Evolutionary conservation across 2,329 filamentous ascomycete genomes (phyloP).

Genomic region (Paecilomyces variotii): DNA sequence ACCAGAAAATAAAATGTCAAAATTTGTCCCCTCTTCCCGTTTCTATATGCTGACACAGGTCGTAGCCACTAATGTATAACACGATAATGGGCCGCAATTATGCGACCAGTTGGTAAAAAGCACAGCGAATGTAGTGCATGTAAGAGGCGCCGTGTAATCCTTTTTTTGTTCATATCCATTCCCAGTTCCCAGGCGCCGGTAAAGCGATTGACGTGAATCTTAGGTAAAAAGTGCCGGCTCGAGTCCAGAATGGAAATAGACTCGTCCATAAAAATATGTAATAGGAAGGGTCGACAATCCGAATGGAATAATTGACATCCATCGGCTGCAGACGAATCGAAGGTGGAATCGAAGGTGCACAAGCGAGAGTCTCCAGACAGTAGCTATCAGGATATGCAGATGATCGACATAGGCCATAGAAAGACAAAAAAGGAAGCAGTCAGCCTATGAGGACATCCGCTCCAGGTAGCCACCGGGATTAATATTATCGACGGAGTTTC

Average conservation of each 20-base stretch:
- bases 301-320: conserved; percentile 16
- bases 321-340: conserved; percentile 8
- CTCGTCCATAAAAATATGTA: not conserved
- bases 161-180: conserved; percentile 16
- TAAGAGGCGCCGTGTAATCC: conserved; percentile 21
- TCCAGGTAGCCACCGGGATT: conserved; percentile 24
- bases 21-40: not conserved
- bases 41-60: conserved; percentile 22
- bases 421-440: not conserved
- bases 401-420: not conserved
- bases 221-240: conserved; percentile 21
- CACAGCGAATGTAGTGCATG: conserved; percentile 34
- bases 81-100: not conserved
- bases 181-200: conserved; percentile 26
- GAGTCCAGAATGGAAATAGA: conserved; percentile 17
- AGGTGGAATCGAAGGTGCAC: conserved; percentile 21
- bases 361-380: conserved; percentile 30
- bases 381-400: conserved; percentile 7
- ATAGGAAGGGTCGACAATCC: conserved; percentile 23
- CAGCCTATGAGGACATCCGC: conserved; percentile 4
- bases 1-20: not conserved
- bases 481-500: conserved; percentile 31
- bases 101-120: conserved; percentile 16
- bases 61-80: not conserved
- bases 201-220: conserved; percentile 33